Evolutionary conservation across 2,329 filamentous ascomycete genomes (phyloP), one percentile per base, ranked within the genome.

Genomic region (Ceratocystis eucalypticola): DNA sequence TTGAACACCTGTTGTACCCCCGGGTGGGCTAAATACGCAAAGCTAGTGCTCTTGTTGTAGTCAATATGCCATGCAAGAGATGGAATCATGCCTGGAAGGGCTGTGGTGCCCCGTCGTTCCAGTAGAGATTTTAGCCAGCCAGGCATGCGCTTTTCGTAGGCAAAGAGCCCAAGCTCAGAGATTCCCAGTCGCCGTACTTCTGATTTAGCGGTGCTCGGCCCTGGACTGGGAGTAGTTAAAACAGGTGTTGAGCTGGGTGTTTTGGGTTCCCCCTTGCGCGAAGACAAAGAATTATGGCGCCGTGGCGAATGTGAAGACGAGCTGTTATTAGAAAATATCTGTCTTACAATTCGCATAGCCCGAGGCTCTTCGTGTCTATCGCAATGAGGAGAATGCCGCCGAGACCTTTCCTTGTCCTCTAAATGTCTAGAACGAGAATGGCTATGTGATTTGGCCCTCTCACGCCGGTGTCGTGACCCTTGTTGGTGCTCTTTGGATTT

Each of bases 1-100:
- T 96, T 96, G 64, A 88, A 89, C 30, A 97, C 81, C 72, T 96
- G 92, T 62, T 85, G 80, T 0, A 91, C 88, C 61, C 80, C 79
- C 0, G 87, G 82, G 71, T 91, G 85, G 74, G 92, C 96, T 44
- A 96, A 78, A 71, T 91, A 96, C 5, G 89, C 89, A 69, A 84
- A 84, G 65, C 83, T 78, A 1, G 90, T 88, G 3, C 78, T 77
- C 6, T 76, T 73, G 50, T 44, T 67, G 22, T 61, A 62, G 6
- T 64, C 37, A 4, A 65, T 17, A 2, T 59, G 48, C 53, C 50
- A 57, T 37, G 17, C 33, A 5, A 65, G 10, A 12, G 33, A 20
- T 7, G 37, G 37, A 45, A 65, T 33, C 63, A 65, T 65, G 20
- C 22, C 37, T 15, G 33, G 41, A 15, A 65, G 25, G 20, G 45